Evolutionary conservation across 2,329 filamentous ascomycete species (phyloP), one percentile per base, ranked within the genome.

Genomic region (Aspergillus udagawae): DNA sequence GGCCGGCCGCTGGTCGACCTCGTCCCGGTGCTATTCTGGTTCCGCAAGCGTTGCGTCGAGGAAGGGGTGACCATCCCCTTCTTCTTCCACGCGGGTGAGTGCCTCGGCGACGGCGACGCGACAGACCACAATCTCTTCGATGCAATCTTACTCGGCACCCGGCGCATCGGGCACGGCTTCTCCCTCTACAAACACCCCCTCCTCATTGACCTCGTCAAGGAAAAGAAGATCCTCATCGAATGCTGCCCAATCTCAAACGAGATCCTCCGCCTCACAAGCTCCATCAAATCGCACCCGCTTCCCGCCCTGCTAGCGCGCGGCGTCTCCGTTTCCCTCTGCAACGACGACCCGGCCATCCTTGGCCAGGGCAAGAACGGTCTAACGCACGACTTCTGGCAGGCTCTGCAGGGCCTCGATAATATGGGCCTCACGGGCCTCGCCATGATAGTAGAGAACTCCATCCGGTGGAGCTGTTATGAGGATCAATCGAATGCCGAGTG

Each of bases 21-120:
- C 3, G 82, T 93, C 0, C 92, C 92, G 0, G 86, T 96, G 67
- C 79, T 97, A 0, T 93, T 97, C 74, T 97, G 91, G 91, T 97
- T 97, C 81, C 87, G 87, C 62, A 92, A 93, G 73, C 85, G 88
- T 65, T 97, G 92, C 71, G 83, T 85, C 0, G 82, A 90, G 68
- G 87, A 91, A 67, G 85, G 83, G 2, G 83, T 97, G 41, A 85
- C 91, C 51, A 86, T 99, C 9, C 93, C 93, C 0, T 96, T 97
- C 79, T 96, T 96, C 79, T 95, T 97, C 78, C 92, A 97, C 72
- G 92, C 93, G 0, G 93, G 92, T 62, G 92, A 97, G 75, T 91
- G 86, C 35, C 84, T 96, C 0, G 91, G 91, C 17, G 86, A 90
- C 59, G 92, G 91, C 28, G 87, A 86, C 64, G 81, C 80, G 21